Percentiles rank a stretch among this genome's conserved stretches.
Evolutionary conservation across 306 rosid genomes (phyloP).

Genomic region (Cicer cuneatum): DNA sequence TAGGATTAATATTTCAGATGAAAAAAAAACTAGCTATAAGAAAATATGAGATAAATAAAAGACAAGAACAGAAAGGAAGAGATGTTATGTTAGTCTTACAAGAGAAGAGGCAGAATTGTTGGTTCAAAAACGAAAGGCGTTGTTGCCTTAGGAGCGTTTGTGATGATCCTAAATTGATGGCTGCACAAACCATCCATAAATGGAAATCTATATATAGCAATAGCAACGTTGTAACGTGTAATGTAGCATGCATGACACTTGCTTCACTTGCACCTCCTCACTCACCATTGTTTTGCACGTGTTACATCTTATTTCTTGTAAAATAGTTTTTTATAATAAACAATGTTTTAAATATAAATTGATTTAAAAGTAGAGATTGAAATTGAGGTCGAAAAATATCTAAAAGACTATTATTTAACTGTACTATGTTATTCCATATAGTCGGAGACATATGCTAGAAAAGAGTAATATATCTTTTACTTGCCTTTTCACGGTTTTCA

Average conservation of each 20-base stretch:
- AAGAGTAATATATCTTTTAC: no score
- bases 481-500: no score
- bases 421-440: no score
- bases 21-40: not conserved
- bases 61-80: not conserved
- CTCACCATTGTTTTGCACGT: slow-evolving; percentile 19
- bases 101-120: not conserved
- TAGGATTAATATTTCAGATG: no score
- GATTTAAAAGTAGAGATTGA: no score
- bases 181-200: not conserved
- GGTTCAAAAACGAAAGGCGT: not conserved
- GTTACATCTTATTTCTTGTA: slow-evolving; percentile 17
- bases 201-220: no score
- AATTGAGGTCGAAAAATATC: no score
- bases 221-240: slow-evolving; percentile 43
- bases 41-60: not conserved
- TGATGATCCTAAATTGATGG: slow-evolving; percentile 40
- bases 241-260: slow-evolving; percentile 49
- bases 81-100: not conserved
- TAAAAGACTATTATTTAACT: no score
- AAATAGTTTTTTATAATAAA: no score
- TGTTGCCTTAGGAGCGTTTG: slow-evolving; percentile 1
- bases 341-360: no score
- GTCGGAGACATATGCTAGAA: no score
- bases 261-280: not conserved